Conservation (phyloP, 2,329 filamentous ascomycete species). For the Ophidiomyces ophidiicola region DNA sequence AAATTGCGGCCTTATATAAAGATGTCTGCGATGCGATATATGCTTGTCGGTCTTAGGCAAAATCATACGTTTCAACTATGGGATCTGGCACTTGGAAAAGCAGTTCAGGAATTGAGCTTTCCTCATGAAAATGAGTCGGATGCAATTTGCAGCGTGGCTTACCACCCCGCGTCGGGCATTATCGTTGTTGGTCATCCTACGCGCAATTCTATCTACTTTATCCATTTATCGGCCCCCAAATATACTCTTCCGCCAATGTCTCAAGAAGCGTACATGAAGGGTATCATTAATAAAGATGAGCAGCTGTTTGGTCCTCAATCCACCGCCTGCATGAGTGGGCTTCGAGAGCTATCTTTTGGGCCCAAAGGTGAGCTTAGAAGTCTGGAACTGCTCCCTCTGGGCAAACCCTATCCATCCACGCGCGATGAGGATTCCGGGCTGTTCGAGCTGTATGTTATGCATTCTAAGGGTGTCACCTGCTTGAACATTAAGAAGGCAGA, state of each 20-base stretch:
- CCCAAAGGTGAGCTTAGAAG: constrained; percentile 79
- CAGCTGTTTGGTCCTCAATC: constrained; percentile 75
- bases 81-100: constrained; percentile 90
- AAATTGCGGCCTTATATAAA: constrained; percentile 90
- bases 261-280: constrained; percentile 77
- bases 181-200: constrained; percentile 92
- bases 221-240: constrained; percentile 85
- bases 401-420: constrained; percentile 38
- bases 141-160: constrained; percentile 93
- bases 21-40: constrained; percentile 78
- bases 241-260: constrained; percentile 71
- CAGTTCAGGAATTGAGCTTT: constrained; percentile 92
- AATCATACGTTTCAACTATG: constrained; percentile 97
- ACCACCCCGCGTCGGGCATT: constrained; percentile 84
- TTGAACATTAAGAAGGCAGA: constrained; percentile 76
- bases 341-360: constrained; percentile 86
- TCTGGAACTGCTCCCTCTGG: constrained; percentile 69
- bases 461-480: constrained; percentile 92
- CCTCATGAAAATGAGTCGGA: constrained; percentile 93
- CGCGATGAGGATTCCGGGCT: constrained; percentile 56
- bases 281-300: constrained; percentile 58
- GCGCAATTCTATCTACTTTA: constrained; percentile 92
- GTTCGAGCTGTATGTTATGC: constrained; percentile 94
- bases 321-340: constrained; percentile 92
- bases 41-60: constrained; percentile 96